These are phyloP conservation scores for Saturnispora sanitii DNA, from an alignment of 805 yeast species.

Conservation along the genomic window DNA sequence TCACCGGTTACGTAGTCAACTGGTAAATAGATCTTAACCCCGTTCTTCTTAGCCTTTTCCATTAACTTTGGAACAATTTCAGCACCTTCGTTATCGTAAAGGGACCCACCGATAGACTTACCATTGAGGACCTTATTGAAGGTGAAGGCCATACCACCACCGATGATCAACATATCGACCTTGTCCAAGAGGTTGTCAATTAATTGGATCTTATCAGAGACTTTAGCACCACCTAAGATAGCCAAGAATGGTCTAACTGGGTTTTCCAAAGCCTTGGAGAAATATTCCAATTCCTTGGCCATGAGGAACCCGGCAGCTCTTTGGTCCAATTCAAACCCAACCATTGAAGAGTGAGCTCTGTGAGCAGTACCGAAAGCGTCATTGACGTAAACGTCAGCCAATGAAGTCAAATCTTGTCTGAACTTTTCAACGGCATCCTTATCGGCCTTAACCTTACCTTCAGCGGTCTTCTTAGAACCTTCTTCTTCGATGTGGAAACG, in stretches of 20 bases:
- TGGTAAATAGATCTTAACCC: slow-evolving; percentile 89
- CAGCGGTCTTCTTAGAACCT: slow-evolving; percentile 73
- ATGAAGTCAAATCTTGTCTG: slow-evolving; percentile 80
- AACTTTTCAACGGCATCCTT: slow-evolving; percentile 74
- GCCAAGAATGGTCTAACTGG: slow-evolving; percentile 98
- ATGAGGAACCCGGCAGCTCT: slow-evolving; percentile 98
- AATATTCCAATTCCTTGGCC: slow-evolving; percentile 94
- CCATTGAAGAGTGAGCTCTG: slow-evolving; percentile 99
- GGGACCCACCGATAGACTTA: slow-evolving; percentile 83
- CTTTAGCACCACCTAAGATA: slow-evolving; percentile 99
- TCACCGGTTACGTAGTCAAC: slow-evolving; percentile 95
- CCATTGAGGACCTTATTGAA: slow-evolving; percentile 87
- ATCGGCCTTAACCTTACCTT: slow-evolving; percentile 89
- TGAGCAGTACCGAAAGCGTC: slow-evolving; percentile 99
- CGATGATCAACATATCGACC: slow-evolving; percentile 88
- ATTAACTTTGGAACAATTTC: slow-evolving; percentile 86
- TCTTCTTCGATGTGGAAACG: slow-evolving; percentile 99
- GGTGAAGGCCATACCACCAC: slow-evolving; percentile 99
- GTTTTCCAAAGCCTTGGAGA: slow-evolving; percentile 96
- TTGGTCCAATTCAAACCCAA: slow-evolving; percentile 90
- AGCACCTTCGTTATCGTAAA: slow-evolving; percentile 91
- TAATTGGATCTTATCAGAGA: slow-evolving; percentile 96
- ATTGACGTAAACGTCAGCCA: slow-evolving; percentile 95
- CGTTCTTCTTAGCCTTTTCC: slow-evolving; percentile 93
- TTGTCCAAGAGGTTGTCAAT: slow-evolving; percentile 95